Evolutionary conservation across 2,329 filamentous ascomycete genomes (phyloP), one percentile per base, ranked within the genome.

Genomic region (Colletotrichum endophyticum): DNA sequence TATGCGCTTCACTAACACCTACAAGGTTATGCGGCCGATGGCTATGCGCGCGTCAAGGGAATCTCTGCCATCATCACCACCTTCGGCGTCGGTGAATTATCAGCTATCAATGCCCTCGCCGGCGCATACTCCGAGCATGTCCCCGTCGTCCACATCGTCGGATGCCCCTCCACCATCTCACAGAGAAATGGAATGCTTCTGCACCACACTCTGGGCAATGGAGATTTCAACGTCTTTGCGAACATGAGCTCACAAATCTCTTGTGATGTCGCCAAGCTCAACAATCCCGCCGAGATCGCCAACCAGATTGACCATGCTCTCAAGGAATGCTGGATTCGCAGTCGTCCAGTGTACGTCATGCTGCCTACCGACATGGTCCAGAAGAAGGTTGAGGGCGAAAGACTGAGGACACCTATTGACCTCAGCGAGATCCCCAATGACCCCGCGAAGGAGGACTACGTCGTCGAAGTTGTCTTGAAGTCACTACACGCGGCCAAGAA

Each of bases 141-240:
- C 3, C 93, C 94, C 3, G 88, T 96, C 8, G 91, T 95, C 32
- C 94, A 95, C 83, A 92, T 94, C 72, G 92, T 94, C 56, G 88
- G 88, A 66, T 89, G 86, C 77, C 88, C 88, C 1, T 88, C 87
- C 15, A 89, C 87, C 49, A 80, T 86, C 73, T 89, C 88, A 19
- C 87, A 89, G 82, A 85, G 84, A 64, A 85, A 87, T 69, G 86
- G 86, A 78, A 87, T 88, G 85, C 83, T 89, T 39, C 84, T 90
- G 36, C 93, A 95, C 80, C 94, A 95, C 84, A 95, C 94, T 1
- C 90, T 95, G 2, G 93, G 92, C 72, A 94, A 95, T 80, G 94
- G 95, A 75, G 94, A 98, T 85, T 98, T 95, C 85, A 93, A 94
- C 77, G 94, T 95, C 71, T 98, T 98, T 84, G 90, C 92, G 79